These are phyloP conservation scores for Leccinellum luteum DNA, from an alignment of 768 basidiomycete genomes.

Conservation along the genomic window DNA sequence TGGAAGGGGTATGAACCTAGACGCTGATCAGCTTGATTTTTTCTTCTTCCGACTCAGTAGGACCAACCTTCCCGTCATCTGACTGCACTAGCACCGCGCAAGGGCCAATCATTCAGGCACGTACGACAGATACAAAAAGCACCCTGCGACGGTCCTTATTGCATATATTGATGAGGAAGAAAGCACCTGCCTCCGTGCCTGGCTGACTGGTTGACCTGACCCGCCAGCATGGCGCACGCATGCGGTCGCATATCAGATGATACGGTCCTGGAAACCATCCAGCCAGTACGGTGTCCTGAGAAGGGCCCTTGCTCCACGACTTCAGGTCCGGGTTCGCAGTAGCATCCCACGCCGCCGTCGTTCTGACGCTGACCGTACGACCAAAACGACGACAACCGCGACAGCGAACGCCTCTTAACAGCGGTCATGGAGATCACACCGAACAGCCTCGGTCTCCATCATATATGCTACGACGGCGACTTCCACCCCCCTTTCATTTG, in stretches of 20 bases:
- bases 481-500: neutral
- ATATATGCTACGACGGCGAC: neutral
- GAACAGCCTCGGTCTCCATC: neutral
- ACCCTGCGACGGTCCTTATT: neutral
- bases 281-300: neutral
- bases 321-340: neutral
- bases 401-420: neutral
- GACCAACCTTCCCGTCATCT: neutral
- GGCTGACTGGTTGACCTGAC: neutral
- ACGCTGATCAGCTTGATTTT: neutral
- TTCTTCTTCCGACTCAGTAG: neutral
- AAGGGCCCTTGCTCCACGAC: neutral
- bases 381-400: neutral
- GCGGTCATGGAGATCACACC: neutral
- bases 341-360: neutral
- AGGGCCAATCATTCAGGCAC: neutral
- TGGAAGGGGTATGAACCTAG: neutral
- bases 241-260: neutral
- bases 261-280: neutral
- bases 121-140: neutral
- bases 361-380: neutral
- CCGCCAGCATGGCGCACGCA: neutral
- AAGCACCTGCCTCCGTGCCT: neutral
- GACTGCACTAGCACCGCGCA: neutral
- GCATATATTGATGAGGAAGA: neutral